These are phyloP conservation scores for Lomentospora prolificans DNA, from an alignment of 2,329 filamentous ascomycete genomes.

Conservation along the genomic window DNA sequence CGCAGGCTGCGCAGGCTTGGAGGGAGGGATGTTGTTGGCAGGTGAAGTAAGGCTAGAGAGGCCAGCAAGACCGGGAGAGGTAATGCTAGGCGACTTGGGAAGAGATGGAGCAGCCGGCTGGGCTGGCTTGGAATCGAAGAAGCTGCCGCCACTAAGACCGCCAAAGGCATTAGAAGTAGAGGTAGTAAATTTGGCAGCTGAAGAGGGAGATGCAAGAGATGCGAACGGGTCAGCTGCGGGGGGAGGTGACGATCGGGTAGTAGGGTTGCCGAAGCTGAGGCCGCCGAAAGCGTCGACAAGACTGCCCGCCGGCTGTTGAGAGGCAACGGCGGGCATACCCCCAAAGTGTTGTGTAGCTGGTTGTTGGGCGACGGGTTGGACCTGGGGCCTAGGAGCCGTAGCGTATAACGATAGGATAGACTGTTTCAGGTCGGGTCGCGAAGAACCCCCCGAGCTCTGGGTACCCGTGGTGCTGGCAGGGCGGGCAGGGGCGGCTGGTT, in stretches of 20 bases:
- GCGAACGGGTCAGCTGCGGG: slow-evolving; percentile 47
- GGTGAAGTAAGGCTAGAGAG: slow-evolving; percentile 52
- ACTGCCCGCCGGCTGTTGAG: slow-evolving; percentile 46
- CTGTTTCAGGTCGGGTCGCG: slow-evolving; percentile 88
- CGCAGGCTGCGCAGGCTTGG: slow-evolving; percentile 31
- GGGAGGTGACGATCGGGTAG: slow-evolving; percentile 27
- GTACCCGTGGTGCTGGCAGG: slow-evolving; percentile 73
- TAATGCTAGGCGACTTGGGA: slow-evolving; percentile 45
- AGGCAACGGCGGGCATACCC: slow-evolving; percentile 47
- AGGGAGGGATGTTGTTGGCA: slow-evolving; percentile 22
- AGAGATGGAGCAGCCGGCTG: slow-evolving; percentile 36
- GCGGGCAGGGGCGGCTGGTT: slow-evolving; percentile 56
- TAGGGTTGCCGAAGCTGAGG: slow-evolving; percentile 28
- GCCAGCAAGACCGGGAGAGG: slow-evolving; percentile 46
- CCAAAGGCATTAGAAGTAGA: slow-evolving; percentile 33
- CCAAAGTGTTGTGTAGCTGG: slow-evolving; percentile 53
- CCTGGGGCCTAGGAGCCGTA: slow-evolving; percentile 66
- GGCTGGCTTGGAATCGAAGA: slow-evolving; percentile 69
- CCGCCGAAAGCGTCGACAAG: slow-evolving; percentile 65
- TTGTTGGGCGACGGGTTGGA: slow-evolving; percentile 41
- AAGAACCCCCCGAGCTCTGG: slow-evolving; percentile 50
- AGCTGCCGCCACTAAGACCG: slow-evolving; percentile 60
- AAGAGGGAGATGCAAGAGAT: slow-evolving; percentile 34
- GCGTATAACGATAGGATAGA: slow-evolving; percentile 95
- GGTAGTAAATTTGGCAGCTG: slow-evolving; percentile 21